Percentiles rank a stretch among this genome's conserved stretches.
Evolutionary conservation across 2,329 filamentous ascomycete species (phyloP).

Genomic region (Talaromyces amestolkiae): DNA sequence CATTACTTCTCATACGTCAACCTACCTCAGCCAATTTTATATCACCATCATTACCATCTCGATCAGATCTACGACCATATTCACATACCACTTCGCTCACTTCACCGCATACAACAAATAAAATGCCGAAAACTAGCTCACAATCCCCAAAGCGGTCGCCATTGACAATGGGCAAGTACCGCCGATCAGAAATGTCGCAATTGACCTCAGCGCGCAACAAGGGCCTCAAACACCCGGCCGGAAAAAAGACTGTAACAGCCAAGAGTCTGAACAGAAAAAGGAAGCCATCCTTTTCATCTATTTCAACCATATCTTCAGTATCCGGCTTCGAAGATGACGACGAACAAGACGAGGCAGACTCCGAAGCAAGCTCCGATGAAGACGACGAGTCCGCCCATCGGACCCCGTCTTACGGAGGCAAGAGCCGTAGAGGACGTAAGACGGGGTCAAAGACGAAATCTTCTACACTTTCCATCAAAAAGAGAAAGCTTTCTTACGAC

Average conservation of each 20-base stretch:
- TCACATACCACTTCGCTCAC: not conserved
- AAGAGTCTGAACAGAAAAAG: slow-evolving; percentile 32
- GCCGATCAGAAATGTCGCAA: slow-evolving; percentile 25
- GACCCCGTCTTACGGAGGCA: slow-evolving; percentile 44
- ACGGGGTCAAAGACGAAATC: slow-evolving; percentile 36
- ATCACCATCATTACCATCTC: not conserved
- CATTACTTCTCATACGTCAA: not conserved
- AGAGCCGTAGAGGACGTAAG: slow-evolving; percentile 36
- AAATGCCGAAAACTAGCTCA: slow-evolving; percentile 27
- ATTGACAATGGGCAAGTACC: slow-evolving; percentile 28
- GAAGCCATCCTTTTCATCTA: slow-evolving; percentile 35
- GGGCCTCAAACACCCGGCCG: slow-evolving; percentile 24
- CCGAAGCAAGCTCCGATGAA: slow-evolving; percentile 43
- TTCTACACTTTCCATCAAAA: slow-evolving; percentile 28
- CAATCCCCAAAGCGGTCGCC: slow-evolving; percentile 30
- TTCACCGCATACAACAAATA: not conserved
- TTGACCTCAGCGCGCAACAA: slow-evolving; percentile 24
- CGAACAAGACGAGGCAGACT: slow-evolving; percentile 38
- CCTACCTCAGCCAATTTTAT: not conserved
- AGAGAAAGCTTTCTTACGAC: slow-evolving; percentile 36
- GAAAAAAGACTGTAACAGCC: slow-evolving; percentile 28
- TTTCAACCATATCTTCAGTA: slow-evolving; percentile 39
- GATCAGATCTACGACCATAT: not conserved
- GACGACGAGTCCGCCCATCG: slow-evolving; percentile 43
- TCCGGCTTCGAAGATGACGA: slow-evolving; percentile 36